Conservation (phyloP, 805 yeast genomes). For the Maudiozyma turicensis region DNA sequence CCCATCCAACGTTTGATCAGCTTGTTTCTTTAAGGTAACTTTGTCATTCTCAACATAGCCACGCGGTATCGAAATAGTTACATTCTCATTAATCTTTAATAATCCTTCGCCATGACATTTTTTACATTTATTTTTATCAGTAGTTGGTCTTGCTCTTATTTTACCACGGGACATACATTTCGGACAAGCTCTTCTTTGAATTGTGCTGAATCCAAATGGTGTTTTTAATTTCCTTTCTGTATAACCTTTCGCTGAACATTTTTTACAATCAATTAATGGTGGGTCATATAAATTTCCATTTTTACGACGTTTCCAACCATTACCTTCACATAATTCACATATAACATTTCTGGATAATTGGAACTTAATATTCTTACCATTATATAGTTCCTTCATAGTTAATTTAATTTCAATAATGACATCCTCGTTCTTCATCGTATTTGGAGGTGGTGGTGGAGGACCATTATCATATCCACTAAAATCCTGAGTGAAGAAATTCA, state of each 20-base stretch:
- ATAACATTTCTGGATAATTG: slow-evolving; percentile 61
- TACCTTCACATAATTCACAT: slow-evolving; percentile 66
- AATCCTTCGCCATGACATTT: slow-evolving; percentile 59
- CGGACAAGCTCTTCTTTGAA: slow-evolving; percentile 50
- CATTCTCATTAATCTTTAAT: slow-evolving; percentile 53
- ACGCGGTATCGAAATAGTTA: slow-evolving; percentile 67
- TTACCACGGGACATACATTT: slow-evolving; percentile 67
- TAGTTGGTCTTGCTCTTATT: slow-evolving; percentile 21
- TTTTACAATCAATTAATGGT: slow-evolving; percentile 46
- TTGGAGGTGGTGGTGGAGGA: neutral
- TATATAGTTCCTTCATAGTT: slow-evolving; percentile 62
- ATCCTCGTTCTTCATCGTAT: neutral
- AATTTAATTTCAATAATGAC: slow-evolving; percentile 37
- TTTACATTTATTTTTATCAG: slow-evolving; percentile 61
- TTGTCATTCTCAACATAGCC: slow-evolving; percentile 60
- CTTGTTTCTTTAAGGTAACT: slow-evolving; percentile 53
- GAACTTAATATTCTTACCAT: slow-evolving; percentile 71
- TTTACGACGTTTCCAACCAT: slow-evolving; percentile 46
- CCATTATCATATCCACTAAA: slow-evolving; percentile 1
- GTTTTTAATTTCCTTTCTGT: slow-evolving; percentile 52
- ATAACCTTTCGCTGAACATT: slow-evolving; percentile 67
- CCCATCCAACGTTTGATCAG: slow-evolving; percentile 70
- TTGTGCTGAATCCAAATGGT: slow-evolving; percentile 59
- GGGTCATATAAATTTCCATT: slow-evolving; percentile 24
- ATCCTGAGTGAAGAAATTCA: slow-evolving; percentile 45